These are phyloP conservation scores for Apiospora marii DNA, from an alignment of 2,329 filamentous ascomycete genomes.

Conservation along the genomic window DNA sequence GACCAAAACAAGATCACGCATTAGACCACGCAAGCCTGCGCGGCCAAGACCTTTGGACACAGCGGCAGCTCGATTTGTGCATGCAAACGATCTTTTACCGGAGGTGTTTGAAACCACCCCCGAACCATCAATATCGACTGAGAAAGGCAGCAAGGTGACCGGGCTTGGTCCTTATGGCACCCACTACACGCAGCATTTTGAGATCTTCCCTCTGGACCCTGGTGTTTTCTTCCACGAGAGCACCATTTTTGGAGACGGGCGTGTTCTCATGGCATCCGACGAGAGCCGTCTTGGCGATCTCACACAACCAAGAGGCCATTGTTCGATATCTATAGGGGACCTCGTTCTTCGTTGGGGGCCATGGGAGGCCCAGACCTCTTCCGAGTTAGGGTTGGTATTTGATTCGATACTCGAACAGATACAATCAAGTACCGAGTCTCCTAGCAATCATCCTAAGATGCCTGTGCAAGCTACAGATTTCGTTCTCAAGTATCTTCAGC, in stretches of 20 bases:
- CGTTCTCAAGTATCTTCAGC: constrained; percentile 56
- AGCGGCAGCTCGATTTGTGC: constrained; percentile 59
- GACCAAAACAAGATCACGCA: constrained; percentile 28
- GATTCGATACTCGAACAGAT: constrained; percentile 63
- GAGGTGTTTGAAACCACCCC: constrained; percentile 30
- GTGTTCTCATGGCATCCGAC: constrained; percentile 50
- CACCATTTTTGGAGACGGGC: constrained; percentile 65
- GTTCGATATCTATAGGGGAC: constrained; percentile 56
- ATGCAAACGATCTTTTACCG: constrained; percentile 61
- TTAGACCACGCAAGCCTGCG: constrained; percentile 50
- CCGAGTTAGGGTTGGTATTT: constrained; percentile 67
- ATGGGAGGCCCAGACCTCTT: constrained; percentile 67
- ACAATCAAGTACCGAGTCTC: constrained; percentile 38
- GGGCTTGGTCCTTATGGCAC: constrained; percentile 68
- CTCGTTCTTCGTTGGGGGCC: constrained; percentile 60
- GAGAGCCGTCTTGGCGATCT: constrained; percentile 40
- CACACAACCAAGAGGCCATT: constrained; percentile 41
- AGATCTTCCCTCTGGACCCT: constrained; percentile 64
- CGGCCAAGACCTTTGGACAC: constrained; percentile 56
- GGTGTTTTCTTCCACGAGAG: constrained; percentile 67
- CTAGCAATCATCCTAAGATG: constrained; percentile 31
- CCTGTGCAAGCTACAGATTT: constrained; percentile 51
- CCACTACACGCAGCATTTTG: constrained; percentile 68
- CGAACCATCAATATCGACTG: constrained; percentile 24
- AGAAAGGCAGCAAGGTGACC: constrained; percentile 48